Conservation (phyloP, 2,329 filamentous ascomycete species). For the Aureobasidium sp. region DNA sequence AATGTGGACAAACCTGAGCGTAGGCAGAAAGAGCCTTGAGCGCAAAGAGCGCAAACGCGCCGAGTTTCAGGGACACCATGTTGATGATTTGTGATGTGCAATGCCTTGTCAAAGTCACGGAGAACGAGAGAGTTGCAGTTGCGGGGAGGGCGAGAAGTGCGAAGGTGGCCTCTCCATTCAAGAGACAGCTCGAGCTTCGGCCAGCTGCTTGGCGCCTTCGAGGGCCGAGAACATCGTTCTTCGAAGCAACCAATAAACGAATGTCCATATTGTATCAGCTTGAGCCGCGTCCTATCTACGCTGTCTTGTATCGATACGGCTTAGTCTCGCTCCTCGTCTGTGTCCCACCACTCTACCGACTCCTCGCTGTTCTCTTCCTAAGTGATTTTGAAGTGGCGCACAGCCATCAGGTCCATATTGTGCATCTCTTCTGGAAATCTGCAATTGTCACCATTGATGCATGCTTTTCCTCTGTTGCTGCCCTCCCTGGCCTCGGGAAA, state of each 20-base stretch:
- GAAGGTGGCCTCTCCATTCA: background rate
- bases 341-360: background rate
- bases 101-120: background rate
- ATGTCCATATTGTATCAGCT: background rate
- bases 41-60: slow-evolving; percentile 64
- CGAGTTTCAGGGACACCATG: slow-evolving; percentile 70
- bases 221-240: background rate
- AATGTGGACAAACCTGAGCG: background rate
- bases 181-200: slow-evolving; percentile 1
- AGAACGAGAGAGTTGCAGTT: background rate
- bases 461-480: slow-evolving; percentile 46
- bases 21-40: slow-evolving; percentile 57
- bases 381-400: slow-evolving; percentile 41
- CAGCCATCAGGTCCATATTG: slow-evolving; percentile 50
- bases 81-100: slow-evolving; percentile 1
- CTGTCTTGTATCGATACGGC: background rate
- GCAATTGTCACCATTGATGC: slow-evolving; percentile 52
- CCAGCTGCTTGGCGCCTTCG: slow-evolving; percentile 7
- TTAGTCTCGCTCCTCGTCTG: background rate
- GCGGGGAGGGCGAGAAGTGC: background rate
- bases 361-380: background rate
- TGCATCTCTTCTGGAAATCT: slow-evolving; percentile 53
- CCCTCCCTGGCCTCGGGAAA: slow-evolving; percentile 36
- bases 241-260: background rate
- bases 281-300: background rate